Evolutionary conservation across 768 basidiomycete species (phyloP), one percentile per base, ranked within the genome.

Genomic region (Coprinopsis marcescibilis): DNA sequence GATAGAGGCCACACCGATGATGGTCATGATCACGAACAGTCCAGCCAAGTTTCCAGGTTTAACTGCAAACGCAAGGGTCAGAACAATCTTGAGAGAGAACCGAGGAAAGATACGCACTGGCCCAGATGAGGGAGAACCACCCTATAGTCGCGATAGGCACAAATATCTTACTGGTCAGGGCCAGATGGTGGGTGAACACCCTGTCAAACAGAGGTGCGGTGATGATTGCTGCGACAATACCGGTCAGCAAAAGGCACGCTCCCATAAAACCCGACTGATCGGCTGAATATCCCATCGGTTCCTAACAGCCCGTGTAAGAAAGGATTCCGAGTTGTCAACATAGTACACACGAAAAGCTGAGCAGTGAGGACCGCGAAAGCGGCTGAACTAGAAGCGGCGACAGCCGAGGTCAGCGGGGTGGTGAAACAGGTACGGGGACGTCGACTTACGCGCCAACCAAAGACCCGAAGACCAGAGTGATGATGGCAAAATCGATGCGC

Each of bases 91-190:
- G 21, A 30, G 5, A 21, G 11, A 17, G 26, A 29, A 14, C n/a
- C n/a, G n/a, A n/a, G n/a, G n/a, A 21, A 14, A 15, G 13, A 27
- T 32, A 60, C 76, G 21, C 58, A 86, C 87, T 78, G 42, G 83
- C 87, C 89, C 88, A 92, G 25, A 92, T 82, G 14, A 91, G 65
- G 3, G 79, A 77, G 12, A 91, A 60, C 87, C 88, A 91, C 19
- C 71, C 70, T 1, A 55, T 69, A 13, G 72, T 81, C 4, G 85
- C 67, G 35, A 82, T 58, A 1, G 88, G 88, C 13, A 81, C 72
- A 8, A 87, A 56, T 0, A 78, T 48, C 46, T 83, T 86, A 45
- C 72, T 55, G 2, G 81, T 77, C 10, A 77, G 51, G 0, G 79
- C 85, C 30, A 89, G 70, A 50, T 78, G 78, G 52, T 82, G 75